Evolutionary conservation across 805 yeast species (phyloP), one percentile per base, ranked within the genome.

Genomic region (Yarrowia sp.): DNA sequence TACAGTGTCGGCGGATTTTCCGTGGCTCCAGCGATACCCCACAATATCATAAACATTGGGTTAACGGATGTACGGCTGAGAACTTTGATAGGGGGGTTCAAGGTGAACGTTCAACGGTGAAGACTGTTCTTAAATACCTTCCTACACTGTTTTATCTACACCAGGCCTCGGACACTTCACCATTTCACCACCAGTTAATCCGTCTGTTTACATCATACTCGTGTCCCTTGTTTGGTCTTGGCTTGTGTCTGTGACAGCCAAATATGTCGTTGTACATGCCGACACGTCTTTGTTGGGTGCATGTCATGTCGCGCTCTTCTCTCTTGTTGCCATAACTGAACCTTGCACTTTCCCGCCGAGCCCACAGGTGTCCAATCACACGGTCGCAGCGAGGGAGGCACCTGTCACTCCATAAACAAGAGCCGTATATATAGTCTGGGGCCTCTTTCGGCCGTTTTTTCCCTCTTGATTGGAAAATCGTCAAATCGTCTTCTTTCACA

Each of bases 51-150:
- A 36, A 20, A 36, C 43, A 52, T 52, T 52, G 58, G 58, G 58
- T 52, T 52, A 52, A 20, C 58, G 58, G 58, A 52, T 52, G 58
- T 52, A 52, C 58, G 58, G 58, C 58, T 52, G 58, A 52, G 20
- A 52, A 52, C 58, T 19, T 52, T 36, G 58, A 33, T 52, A n/a
- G 24, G n/a, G 2, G 36, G 6, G 30, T 24, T 24, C 30, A 5
- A 7, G 30, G 30, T 5, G 30, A 24, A 24, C 30, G 30, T 24
- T 24, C 6, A 24, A 24, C 30, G 30, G 30, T 24, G 30, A 24
- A 24, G 30, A 24, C 30, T 24, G 30, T 24, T 24, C 30, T 24
- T 24, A 24, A 24, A 24, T 24, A 7, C 3, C n/a, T 24, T 5
- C 6, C 3, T 24, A 24, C 30, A 24, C 7, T 24, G 30, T 24